Conservation (phyloP, 1,284 basidiomycete species). For the Rhodotorula sp. region DNA sequence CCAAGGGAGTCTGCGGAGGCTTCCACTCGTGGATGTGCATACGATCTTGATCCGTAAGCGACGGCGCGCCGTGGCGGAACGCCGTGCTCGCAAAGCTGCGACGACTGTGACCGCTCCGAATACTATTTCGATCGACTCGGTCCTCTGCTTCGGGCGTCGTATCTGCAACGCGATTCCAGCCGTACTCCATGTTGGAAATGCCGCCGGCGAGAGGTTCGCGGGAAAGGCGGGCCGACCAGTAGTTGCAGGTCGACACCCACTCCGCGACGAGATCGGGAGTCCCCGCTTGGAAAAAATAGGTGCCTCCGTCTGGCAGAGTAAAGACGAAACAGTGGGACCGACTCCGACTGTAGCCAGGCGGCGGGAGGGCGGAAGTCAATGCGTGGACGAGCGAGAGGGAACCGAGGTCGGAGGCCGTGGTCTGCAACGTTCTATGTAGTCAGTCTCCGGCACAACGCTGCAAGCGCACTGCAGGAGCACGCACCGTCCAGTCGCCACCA, state of each 20-base stretch:
- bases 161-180: conserved; percentile 70
- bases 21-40: conserved; percentile 93
- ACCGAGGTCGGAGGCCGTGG: conserved; percentile 80
- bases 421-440: conserved; percentile 48
- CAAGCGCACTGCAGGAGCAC: conserved; percentile 46
- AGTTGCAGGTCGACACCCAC: conserved; percentile 98
- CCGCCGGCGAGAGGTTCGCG: conserved; percentile 92
- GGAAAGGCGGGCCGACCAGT: conserved; percentile 91
- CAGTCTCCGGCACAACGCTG: conserved; percentile 9
- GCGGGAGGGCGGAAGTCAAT: conserved; percentile 78
- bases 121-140: conserved; percentile 37
- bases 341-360: conserved; percentile 84
- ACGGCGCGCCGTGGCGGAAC: conserved; percentile 1
- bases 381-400: conserved; percentile 80
- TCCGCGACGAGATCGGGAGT: conserved; percentile 96
- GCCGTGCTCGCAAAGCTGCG: conserved; percentile 4
- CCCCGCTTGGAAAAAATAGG: conserved; percentile 95
- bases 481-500: conserved; percentile 94
- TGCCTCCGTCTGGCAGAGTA: conserved; percentile 78
- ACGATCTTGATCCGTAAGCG: conserved; percentile 58
- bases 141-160: conserved; percentile 16
- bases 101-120: conserved; percentile 33
- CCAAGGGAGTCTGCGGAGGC: conserved; percentile 74
- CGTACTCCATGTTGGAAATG: conserved; percentile 98
- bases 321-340: conserved; percentile 95